Evolutionary conservation across 2,329 filamentous ascomycete species (phyloP), one percentile per base, ranked within the genome.

Genomic region (Phaeoacremonium minimum): DNA sequence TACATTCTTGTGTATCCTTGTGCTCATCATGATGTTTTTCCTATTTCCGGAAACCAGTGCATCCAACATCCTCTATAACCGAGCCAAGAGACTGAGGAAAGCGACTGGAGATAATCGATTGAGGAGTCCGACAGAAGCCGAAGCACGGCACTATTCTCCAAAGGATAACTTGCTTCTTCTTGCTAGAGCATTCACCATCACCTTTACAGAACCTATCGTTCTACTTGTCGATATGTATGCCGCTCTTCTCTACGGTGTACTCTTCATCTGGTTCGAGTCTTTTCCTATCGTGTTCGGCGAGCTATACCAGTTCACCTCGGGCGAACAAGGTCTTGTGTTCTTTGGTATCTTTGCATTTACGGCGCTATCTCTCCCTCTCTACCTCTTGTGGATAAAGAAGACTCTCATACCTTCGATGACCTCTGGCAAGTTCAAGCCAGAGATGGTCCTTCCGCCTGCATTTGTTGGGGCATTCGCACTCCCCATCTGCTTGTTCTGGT

Each of bases 401-500:
- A n/a, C 11, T 6, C 18, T 30, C 18, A 15, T 30, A 12, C 26
- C 28, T 4, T 8, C 26, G 17, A 36, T 30, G 11, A 16, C 14
- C 28, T 22, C 17, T 6, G 4, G 6, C 7, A n/a, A 22, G 2
- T 31, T 31, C 29, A n/a, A 16, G 7, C 33, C 33, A 7, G 35
- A 37, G 11, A 15, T 15, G 28, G 14, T 32, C 18, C 35, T 31
- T 15, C 29, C 28, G 12, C 26, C 28, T 1, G 11, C 29, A 11
- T 32, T 31, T 13, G 4, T 37, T n/a, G 29, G 28, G 13, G 14
- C 18, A n/a, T 13, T 37, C 17, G n/a, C 35, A 7, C 26, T 35
- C 5, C 35, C 35, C 3, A 4, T 33, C 8, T 30, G 29, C n/a
- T 56, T 85, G 3, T 82, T 85, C 52, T 80, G 80, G 50, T 83